These are phyloP conservation scores for Sextonia rubra DNA, from an alignment of 164 flowering plant species.

Conservation along the genomic window DNA sequence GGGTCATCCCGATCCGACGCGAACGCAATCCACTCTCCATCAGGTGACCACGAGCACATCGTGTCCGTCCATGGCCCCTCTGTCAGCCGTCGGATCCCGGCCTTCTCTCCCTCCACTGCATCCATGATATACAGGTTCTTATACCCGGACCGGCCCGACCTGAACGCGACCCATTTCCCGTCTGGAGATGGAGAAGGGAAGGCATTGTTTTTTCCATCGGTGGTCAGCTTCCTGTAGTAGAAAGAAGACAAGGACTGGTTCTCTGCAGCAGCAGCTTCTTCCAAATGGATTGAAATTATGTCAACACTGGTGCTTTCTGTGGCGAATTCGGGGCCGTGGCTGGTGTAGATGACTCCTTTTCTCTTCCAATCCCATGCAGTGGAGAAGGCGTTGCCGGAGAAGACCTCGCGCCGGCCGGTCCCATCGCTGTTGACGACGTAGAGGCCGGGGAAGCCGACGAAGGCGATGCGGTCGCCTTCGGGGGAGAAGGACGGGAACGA, in stretches of 20 bases:
- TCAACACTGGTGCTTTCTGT: constrained; percentile 59
- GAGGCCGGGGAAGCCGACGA: constrained; percentile 56
- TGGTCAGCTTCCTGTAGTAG: constrained; percentile 39
- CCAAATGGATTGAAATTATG: constrained; percentile 49
- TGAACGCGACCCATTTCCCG: constrained; percentile 75
- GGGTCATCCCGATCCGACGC: constrained; percentile 73
- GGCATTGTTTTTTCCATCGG: constrained; percentile 73
- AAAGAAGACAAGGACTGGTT: constrained; percentile 48
- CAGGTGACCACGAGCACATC: constrained; percentile 90
- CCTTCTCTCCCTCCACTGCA: constrained; percentile 61
- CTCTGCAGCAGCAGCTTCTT: constrained; percentile 26
- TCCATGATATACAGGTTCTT: constrained; percentile 90
- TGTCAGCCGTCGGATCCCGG: constrained; percentile 50
- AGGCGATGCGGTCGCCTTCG: constrained; percentile 64
- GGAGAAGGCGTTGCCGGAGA: constrained; percentile 43
- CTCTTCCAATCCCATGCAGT: constrained; percentile 79
- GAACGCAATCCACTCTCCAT: constrained; percentile 86
- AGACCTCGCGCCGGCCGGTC: constrained; percentile 42
- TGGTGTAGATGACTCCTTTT: constrained; percentile 65
- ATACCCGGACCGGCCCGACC: constrained; percentile 77
- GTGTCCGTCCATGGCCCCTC: constrained; percentile 93
- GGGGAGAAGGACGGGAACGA: constrained; percentile 89
- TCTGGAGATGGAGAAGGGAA: constrained; percentile 89
- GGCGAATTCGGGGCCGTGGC: constrained; percentile 64
- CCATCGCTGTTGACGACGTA: constrained; percentile 75